phyloP scores from a whole-genome alignment of 2,329 filamentous ascomycete genomes.

The Claviceps sp. region DNA sequence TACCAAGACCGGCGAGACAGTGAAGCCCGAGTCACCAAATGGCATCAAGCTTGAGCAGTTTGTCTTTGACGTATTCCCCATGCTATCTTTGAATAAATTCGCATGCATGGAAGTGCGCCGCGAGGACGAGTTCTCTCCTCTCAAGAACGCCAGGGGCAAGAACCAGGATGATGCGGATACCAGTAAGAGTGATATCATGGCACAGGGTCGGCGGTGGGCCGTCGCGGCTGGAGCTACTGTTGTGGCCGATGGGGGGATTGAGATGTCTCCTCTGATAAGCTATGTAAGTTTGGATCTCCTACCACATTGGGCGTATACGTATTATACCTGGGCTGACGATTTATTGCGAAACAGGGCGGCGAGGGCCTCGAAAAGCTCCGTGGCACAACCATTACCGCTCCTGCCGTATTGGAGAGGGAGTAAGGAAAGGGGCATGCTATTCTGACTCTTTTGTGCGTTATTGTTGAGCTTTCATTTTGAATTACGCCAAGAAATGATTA shows the following conservation, averaged over 20 bases:
- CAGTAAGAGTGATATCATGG: conserved; percentile 79
- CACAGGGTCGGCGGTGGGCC: conserved; percentile 78
- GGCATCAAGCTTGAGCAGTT: conserved; percentile 99
- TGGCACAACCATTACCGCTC: conserved; percentile 38
- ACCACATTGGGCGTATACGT: background rate
- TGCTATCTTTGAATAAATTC: conserved; percentile 75
- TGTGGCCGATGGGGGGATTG: conserved; percentile 58
- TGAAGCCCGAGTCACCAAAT: conserved; percentile 91
- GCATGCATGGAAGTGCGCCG: conserved; percentile 91
- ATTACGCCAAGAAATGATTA: too few species aligned
- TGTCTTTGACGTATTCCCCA: conserved; percentile 95
- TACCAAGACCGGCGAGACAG: conserved; percentile 57
- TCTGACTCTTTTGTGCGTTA: too few species aligned
- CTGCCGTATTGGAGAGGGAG: conserved; percentile 36
- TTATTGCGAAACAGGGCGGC: conserved; percentile 33
- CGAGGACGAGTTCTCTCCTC: conserved; percentile 93
- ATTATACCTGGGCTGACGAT: conserved; percentile 6
- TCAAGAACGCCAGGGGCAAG: conserved; percentile 80
- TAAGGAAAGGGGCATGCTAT: conserved; percentile 8
- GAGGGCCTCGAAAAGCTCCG: conserved; percentile 46
- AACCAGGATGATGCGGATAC: conserved; percentile 92
- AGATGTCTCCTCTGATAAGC: conserved; percentile 86
- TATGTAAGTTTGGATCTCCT: conserved; percentile 56
- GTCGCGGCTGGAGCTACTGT: conserved; percentile 66
- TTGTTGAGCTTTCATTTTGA: too few species aligned